Evolutionary conservation across 371 early-diverging fungal genomes (phyloP), one percentile per base, ranked within the genome.

Genomic region (Mortierella polycephala): DNA sequence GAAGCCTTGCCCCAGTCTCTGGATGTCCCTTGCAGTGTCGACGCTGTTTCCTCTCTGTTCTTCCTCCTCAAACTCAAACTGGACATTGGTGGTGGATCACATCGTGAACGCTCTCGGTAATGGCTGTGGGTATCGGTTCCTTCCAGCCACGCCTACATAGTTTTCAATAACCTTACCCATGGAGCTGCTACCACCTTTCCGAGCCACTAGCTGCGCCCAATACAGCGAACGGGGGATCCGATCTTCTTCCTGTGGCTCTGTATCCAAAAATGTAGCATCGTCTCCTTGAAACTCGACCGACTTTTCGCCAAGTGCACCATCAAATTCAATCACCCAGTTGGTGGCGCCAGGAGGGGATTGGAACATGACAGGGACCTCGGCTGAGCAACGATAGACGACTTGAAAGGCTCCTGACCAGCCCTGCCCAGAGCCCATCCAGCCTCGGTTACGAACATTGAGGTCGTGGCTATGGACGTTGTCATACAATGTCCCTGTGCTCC

Each of bases 351-450:
- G 71, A 7, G 77, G 77, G 0, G 77, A 71, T 39, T 77, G 79
- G 51, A 72, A 72, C 23, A 47, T 47, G 47, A 21, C 53, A 5
- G 56, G 50, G 0, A 44, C n/a, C 7, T 69, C 69, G 18, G 72
- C 62, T 0, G 62, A 52, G 51, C 69, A 62, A 16, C 62, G 64
- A 44, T 64, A 77, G 23, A 63, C 20, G 7, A 72, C 79, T 4
- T 77, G 72, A 21, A 77, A 77, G 16, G 69, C 79, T 1, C 72
- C 79, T 37, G 79, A 13, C 79, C 79, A 77, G 0, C 79, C 79
- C 20, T 77, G 79, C 6, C 80, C 80, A 13, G 69, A 55, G 0
- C 80, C 73, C 62, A 79, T 59, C 73, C 69, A 79, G 0, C 70
- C 69, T 2, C 79, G 79, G n/a, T 71, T 72, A 0, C 69, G 72